Evolutionary conservation across 2,329 filamentous ascomycete genomes (phyloP).

Genomic region (Colletotrichum horii): DNA sequence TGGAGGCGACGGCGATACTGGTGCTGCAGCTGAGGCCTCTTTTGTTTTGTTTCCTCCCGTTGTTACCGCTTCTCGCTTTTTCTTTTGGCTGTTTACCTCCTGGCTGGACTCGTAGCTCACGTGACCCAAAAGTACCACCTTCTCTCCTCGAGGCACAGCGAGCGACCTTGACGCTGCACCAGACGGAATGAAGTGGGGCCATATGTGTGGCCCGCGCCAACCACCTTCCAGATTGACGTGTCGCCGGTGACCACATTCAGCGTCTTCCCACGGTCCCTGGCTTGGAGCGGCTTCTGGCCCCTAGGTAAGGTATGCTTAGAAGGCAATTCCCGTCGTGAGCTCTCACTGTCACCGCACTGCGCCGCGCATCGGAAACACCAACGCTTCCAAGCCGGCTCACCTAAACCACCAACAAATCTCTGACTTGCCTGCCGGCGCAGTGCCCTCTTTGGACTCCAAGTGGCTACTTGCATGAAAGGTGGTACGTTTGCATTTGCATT

Average conservation of each 20-base stretch:
- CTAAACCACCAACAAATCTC: background rate
- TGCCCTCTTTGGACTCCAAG: background rate
- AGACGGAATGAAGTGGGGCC: background rate
- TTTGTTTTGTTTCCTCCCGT: background rate
- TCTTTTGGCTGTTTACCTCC: background rate
- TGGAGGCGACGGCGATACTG: background rate
- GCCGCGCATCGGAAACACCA: background rate
- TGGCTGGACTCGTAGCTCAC: background rate
- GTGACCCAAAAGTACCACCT: background rate
- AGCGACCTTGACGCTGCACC: background rate
- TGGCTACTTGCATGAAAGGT: background rate
- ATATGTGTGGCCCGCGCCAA: background rate
- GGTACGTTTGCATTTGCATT: conserved; percentile 3
- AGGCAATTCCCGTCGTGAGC: background rate
- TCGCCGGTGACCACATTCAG: background rate
- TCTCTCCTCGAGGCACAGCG: background rate
- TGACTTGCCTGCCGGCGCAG: background rate
- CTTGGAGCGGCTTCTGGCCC: conserved; percentile 2
- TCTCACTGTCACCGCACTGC: background rate
- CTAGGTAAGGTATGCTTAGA: no score
- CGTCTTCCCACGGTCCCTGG: background rate
- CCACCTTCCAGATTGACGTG: background rate
- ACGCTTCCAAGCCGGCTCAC: background rate
- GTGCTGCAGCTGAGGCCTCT: background rate
- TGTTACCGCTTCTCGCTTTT: background rate